A percentile compares a stretch with the other conserved stretches of the same genome.
phyloP scores from a whole-genome alignment of 495 filamentous ascomycete genomes.

The Penicillium simplicissimum region DNA sequence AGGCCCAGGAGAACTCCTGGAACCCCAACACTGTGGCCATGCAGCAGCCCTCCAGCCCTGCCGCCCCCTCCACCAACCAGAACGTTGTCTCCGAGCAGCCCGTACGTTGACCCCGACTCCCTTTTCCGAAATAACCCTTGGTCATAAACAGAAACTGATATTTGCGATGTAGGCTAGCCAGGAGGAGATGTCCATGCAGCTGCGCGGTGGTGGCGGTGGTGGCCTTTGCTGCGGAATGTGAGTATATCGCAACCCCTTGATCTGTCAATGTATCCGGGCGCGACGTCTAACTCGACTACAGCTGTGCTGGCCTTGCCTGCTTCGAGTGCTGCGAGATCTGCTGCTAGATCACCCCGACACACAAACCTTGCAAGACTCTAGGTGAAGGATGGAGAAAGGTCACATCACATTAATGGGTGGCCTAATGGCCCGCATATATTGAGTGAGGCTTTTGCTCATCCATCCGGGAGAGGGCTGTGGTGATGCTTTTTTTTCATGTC shows the following conservation, averaged over 20 bases:
- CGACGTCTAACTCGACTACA: constrained; percentile 14
- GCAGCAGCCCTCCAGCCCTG: constrained; percentile 43
- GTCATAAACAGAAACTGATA: not conserved
- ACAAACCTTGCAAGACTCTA: not conserved
- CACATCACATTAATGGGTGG: not conserved
- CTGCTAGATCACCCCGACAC: constrained; percentile 34
- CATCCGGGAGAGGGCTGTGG: not conserved
- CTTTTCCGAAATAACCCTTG: no score
- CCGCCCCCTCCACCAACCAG: constrained; percentile 31
- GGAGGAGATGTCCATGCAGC: constrained; percentile 41
- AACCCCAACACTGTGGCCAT: constrained; percentile 43
- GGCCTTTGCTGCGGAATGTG: constrained; percentile 50
- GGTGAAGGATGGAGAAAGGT: not conserved
- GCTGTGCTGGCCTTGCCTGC: constrained; percentile 46
- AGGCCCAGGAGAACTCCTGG: constrained; percentile 28
- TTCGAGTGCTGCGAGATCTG: constrained; percentile 50
- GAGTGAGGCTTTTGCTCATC: not conserved
- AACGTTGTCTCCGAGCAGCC: constrained; percentile 42
- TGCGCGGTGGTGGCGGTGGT: constrained; percentile 46
- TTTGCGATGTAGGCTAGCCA: constrained; percentile 26
- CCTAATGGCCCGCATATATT: not conserved
- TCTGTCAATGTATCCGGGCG: no score
- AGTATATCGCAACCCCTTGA: constrained; percentile 14
- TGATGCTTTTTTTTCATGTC: constrained; percentile 5
- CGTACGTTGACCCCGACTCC: constrained; percentile 21